These are phyloP conservation scores for Pisolithus thermaeus DNA, from an alignment of 1,284 basidiomycete species.

Conservation along the genomic window DNA sequence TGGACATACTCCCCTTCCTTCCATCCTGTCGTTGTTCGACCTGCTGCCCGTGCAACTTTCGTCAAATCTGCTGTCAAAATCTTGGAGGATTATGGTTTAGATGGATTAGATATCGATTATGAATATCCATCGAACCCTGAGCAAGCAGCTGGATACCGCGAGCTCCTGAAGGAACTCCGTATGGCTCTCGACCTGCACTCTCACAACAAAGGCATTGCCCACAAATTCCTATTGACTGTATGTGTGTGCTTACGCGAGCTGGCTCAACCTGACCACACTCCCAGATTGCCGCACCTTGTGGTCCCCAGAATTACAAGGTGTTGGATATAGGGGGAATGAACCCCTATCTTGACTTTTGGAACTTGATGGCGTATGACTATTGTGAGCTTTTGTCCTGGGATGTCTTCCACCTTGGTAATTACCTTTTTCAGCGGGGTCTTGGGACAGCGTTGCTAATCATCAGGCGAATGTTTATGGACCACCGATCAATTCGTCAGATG, in stretches of 20 bases:
- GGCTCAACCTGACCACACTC: background rate
- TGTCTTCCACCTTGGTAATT: conserved; percentile 1
- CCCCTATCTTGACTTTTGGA: conserved; percentile 88
- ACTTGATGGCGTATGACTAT: conserved; percentile 91
- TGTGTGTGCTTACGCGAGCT: conserved; percentile 19
- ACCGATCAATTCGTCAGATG: conserved; percentile 57
- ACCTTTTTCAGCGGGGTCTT: conserved; percentile 60
- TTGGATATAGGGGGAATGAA: conserved; percentile 84
- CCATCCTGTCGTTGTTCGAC: conserved; percentile 68
- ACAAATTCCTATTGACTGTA: conserved; percentile 73
- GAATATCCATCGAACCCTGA: conserved; percentile 73
- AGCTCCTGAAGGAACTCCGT: conserved; percentile 66
- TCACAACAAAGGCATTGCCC: conserved; percentile 47
- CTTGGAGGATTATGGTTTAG: conserved; percentile 75
- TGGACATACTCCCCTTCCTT: conserved; percentile 85
- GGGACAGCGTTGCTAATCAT: conserved; percentile 74
- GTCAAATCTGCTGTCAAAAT: conserved; percentile 74
- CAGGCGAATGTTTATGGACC: conserved; percentile 83
- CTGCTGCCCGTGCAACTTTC: conserved; percentile 64
- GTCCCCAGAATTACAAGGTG: conserved; percentile 79
- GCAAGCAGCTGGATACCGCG: conserved; percentile 70
- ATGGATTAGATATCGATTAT: conserved; percentile 79
- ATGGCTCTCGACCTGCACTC: conserved; percentile 65
- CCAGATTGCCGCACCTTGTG: conserved; percentile 90
- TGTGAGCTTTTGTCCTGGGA: conserved; percentile 38